Base-by-base conservation (phyloP, 2,329 filamentous ascomycete species). In the Pseudonectria foliicola region DNA sequence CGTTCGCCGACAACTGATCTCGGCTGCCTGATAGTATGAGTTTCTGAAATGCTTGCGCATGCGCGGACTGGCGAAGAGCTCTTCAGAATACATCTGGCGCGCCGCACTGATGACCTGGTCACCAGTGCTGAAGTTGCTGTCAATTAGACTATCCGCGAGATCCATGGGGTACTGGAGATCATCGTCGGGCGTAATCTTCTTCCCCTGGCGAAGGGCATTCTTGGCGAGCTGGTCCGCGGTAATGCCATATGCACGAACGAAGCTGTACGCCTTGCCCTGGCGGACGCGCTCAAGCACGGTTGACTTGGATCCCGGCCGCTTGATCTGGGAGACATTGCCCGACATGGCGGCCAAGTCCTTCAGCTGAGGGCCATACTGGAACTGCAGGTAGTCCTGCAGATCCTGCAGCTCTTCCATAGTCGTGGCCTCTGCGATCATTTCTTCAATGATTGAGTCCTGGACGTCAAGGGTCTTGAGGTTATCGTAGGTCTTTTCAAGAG, bases 361-460 rank as follows among this genome's bases (percentile, higher is more conserved):
- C 31, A 96, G 70, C 56, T 94, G 80, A 3, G 79, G 69, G 4
- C 85, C 79, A 52, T 96, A 96, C 53, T 89, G 84, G 61, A 98
- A 98, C 54, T 96, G 88, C 34, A 96, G 68, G 52, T 96, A 96
- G 54, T 98, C 92, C 55, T 96, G 90, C 14, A 98, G 65, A 59
- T 98, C 92, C 56, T 98, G 92, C 13, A 98, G 72, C 56, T 98
- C 92, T 56, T 98, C 92, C 71, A 95, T 89, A 1, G 84, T 90
- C 4, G 77, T 77, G 3, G 89, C 88, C 38, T 79, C 71, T 1
- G 75, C 71, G n/a, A 92, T 74, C 71, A 95, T 81, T 46, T 89
- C 81, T 29, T 90, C 83, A 27, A 96, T 79, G 37, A 86, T 80
- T 2, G 69, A 56, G 53, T 96, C 92, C 15, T 78, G 64, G 13